Base-by-base conservation (phyloP, 1,284 basidiomycete genomes). In the Veloboletus limbatus region DNA sequence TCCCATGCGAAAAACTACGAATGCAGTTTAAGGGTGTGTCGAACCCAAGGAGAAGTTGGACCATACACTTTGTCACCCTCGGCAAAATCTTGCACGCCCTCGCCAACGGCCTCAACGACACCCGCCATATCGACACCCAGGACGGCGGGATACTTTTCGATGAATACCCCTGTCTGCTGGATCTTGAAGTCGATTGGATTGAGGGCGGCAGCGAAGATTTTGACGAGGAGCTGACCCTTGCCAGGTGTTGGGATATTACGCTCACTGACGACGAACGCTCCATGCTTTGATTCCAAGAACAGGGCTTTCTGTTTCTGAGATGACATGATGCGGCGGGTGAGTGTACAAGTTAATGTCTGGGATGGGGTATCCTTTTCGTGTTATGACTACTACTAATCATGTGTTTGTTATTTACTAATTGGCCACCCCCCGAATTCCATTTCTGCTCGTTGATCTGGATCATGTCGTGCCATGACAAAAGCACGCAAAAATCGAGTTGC, bases 111-210 rank as follows among this genome's bases (percentile, higher is more conserved):
- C 35, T 70, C 69, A 20, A 80, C 69, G 2, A 66, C 59, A 4
- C 78, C 79, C 6, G 69, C 65, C 45, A 69, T 66, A 51, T 80
- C 79, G n/a, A 61, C 62, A 16, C 78, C 78, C 25, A 76, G 49
- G 22, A 71, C 52, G 6, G 66, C 58, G 5, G 69, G 71, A 46
- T 57, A 74, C 0, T 56, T 34, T 1, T 57, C 52, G 5, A 63
- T 10, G 26, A 54, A 57, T 1, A 34, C 21, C 6, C 60, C 65
- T 24, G 48, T 35, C 43, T 58, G 14, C 32, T 58, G 52, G 10
- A 67, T 65, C 53, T 74, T 75, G 58, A 68, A 77, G 56, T 78
- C 77, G n/a, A 74, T 52, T 5, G 76, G 76, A 53, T 78, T 78
- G 10, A 80, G 63, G 3, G 66, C 71, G 8, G 66, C 49, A 0